These are phyloP conservation scores for Cercophora samala DNA, from an alignment of 495 filamentous ascomycete genomes.

Conservation along the genomic window DNA sequence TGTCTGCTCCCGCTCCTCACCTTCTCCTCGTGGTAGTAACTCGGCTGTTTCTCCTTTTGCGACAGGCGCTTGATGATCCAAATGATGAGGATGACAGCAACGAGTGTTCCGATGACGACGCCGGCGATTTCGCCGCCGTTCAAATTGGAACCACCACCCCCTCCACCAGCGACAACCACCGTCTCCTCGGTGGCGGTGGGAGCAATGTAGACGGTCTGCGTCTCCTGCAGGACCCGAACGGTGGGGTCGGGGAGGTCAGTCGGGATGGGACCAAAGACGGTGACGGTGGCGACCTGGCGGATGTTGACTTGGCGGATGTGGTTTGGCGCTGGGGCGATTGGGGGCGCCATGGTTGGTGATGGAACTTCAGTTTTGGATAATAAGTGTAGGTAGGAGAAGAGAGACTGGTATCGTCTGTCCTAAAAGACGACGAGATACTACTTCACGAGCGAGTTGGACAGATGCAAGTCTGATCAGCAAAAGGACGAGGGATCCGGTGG, in stretches of 20 bases:
- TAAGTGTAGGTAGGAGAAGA: background rate
- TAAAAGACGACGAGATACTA: background rate
- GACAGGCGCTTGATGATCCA: constrained; percentile 7
- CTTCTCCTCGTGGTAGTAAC: constrained; percentile 8
- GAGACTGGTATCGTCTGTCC: background rate
- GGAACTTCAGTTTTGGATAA: background rate
- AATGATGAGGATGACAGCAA: constrained; percentile 2
- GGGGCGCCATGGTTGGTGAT: background rate
- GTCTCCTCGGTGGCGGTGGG: background rate
- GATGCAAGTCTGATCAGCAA: background rate
- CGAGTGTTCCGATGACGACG: constrained; percentile 6
- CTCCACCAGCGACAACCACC: background rate
- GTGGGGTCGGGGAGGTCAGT: background rate
- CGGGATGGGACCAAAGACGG: background rate
- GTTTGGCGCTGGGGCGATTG: background rate
- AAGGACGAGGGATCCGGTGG: background rate
- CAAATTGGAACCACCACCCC: background rate
- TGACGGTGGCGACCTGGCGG: background rate
- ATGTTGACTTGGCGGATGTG: background rate
- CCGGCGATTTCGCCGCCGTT: constrained; percentile 8
- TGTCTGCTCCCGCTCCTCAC: constrained; percentile 5
- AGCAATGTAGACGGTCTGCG: background rate
- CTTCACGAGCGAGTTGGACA: background rate
- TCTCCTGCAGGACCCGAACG: background rate
- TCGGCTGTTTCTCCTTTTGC: constrained; percentile 3